Conservation (phyloP, 495 filamentous ascomycete genomes). For the Wilcoxina mikolae region DNA sequence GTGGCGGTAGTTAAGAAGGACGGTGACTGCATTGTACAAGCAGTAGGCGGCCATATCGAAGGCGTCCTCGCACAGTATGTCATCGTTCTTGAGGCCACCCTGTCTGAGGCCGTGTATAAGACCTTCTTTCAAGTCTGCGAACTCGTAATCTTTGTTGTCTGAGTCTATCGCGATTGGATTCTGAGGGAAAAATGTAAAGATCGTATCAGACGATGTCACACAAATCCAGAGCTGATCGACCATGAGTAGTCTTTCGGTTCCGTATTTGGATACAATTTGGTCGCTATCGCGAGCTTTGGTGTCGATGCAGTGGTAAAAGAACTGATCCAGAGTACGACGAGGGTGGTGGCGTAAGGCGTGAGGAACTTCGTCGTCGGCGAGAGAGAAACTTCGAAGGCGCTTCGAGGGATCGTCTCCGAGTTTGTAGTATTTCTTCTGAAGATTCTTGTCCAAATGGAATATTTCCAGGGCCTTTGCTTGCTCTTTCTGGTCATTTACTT, state of each 20-base stretch:
- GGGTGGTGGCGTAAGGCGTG: constrained; percentile 35
- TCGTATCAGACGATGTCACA: constrained; percentile 41
- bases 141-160: constrained; percentile 17
- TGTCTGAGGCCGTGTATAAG: background rate
- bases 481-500: background rate
- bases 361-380: background rate
- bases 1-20: background rate
- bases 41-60: background rate
- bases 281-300: constrained; percentile 50
- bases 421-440: background rate
- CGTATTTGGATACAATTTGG: constrained; percentile 58
- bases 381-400: background rate
- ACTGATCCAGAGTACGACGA: constrained; percentile 55
- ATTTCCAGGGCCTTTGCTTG: background rate
- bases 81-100: constrained; percentile 40
- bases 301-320: constrained; percentile 57
- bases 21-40: background rate
- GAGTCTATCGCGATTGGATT: constrained; percentile 56
- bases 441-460: background rate
- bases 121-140: background rate
- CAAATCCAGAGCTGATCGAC: constrained; percentile 64
- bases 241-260: constrained; percentile 52
- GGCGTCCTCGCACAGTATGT: background rate
- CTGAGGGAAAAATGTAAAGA: constrained; percentile 54
- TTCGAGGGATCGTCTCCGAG: background rate